Percentiles rank a stretch among this genome's conserved stretches.
Evolutionary conservation across 2,329 filamentous ascomycete species (phyloP).

Genomic region (Didymella exigua): DNA sequence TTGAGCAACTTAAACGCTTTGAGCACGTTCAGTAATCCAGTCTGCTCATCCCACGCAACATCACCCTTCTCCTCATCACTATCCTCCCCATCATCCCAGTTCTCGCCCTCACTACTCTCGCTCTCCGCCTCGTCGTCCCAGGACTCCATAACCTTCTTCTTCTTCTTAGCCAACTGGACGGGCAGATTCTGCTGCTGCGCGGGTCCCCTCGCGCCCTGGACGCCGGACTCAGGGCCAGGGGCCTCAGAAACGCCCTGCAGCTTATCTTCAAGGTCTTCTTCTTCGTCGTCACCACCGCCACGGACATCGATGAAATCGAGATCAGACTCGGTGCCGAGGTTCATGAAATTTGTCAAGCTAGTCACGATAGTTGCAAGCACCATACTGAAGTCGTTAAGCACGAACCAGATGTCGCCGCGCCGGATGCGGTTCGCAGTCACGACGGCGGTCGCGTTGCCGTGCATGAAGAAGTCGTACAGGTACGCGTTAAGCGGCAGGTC

Average conservation of each 20-base stretch:
- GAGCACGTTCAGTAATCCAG: slow-evolving; percentile 61
- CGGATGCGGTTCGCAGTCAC: slow-evolving; percentile 70
- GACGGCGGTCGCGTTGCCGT: slow-evolving; percentile 68
- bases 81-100: slow-evolving; percentile 35
- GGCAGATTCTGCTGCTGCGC: slow-evolving; percentile 38
- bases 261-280: slow-evolving; percentile 53
- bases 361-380: slow-evolving; percentile 74
- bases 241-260: slow-evolving; percentile 37
- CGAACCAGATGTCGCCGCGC: slow-evolving; percentile 72
- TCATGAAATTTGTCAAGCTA: slow-evolving; percentile 64
- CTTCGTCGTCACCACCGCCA: slow-evolving; percentile 58
- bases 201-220: slow-evolving; percentile 33
- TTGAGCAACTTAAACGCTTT: slow-evolving; percentile 64
- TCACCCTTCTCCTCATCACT: slow-evolving; percentile 34
- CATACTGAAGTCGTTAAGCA: slow-evolving; percentile 69
- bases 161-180: slow-evolving; percentile 46
- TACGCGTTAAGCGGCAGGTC: slow-evolving; percentile 67
- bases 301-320: slow-evolving; percentile 59
- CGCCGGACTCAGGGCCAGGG: slow-evolving; percentile 22
- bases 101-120: slow-evolving; percentile 46
- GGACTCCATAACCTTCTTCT: slow-evolving; percentile 47
- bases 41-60: slow-evolving; percentile 53
- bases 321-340: slow-evolving; percentile 53
- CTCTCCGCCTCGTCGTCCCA: slow-evolving; percentile 50
- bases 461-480: slow-evolving; percentile 77